Percentiles rank a stretch among this genome's conserved stretches.
Evolutionary conservation across 2,329 filamentous ascomycete species (phyloP).

Genomic region (Ceratocystis alfenasii): DNA sequence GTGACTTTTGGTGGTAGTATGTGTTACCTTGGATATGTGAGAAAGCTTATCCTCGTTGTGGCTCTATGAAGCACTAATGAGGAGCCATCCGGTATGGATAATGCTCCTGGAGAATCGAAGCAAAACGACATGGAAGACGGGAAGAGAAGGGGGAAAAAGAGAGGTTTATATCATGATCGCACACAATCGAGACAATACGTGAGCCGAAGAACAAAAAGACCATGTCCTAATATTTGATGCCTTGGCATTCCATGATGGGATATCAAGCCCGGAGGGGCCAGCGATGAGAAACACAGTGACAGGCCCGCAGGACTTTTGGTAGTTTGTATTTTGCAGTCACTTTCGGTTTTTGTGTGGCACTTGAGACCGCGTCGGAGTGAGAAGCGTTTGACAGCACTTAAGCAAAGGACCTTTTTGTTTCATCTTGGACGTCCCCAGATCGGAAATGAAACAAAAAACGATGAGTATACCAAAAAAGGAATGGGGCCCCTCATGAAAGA

Average conservation of each 20-base stretch:
- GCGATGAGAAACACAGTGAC: not conserved
- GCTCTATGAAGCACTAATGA: not conserved
- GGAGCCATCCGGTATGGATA: not conserved
- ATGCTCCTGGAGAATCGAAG: not conserved
- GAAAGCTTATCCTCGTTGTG: not conserved
- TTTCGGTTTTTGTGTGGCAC: not conserved
- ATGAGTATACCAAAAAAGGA: not conserved
- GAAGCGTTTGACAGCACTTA: not conserved
- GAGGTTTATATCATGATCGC: not conserved
- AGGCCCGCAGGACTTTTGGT: not conserved
- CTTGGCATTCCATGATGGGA: not conserved
- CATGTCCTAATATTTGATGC: not conserved
- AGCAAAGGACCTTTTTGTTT: not conserved
- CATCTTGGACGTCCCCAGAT: not conserved
- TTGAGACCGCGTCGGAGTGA: slow-evolving; percentile 10
- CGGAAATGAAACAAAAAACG: not conserved
- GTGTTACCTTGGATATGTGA: not conserved
- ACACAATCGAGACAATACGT: not conserved
- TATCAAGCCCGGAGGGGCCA: too few species aligned
- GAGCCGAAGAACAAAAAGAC: not conserved
- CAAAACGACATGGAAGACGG: not conserved
- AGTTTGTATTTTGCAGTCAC: not conserved
- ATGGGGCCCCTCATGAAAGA: not conserved
- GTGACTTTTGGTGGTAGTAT: not conserved
- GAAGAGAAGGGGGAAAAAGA: not conserved